A percentile compares a stretch with the other conserved stretches of the same genome.
Conservation (phyloP, 192 early-diverging fungal genomes). For the Allomyces macrogynus region DNA sequence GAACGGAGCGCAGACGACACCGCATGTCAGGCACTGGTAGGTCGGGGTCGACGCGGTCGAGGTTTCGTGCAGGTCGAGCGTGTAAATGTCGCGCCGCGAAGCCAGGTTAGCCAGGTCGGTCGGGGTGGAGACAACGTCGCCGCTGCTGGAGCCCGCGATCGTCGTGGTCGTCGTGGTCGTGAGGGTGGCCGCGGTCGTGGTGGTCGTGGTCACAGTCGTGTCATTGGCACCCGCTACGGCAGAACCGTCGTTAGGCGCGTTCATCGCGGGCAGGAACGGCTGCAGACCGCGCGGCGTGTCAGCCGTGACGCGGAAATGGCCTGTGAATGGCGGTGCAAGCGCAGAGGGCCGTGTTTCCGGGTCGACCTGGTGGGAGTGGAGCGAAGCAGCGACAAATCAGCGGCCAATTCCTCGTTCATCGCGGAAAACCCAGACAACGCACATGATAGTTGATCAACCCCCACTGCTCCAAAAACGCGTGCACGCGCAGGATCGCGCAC, state of each 20-base stretch:
- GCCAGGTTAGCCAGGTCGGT: background rate
- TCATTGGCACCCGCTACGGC: slow-evolving; percentile 8
- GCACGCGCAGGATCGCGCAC: slow-evolving; percentile 93
- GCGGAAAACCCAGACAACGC: background rate
- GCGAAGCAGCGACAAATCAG: slow-evolving; percentile 1
- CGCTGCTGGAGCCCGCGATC: slow-evolving; percentile 19
- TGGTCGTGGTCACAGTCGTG: slow-evolving; percentile 8
- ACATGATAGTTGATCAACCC: slow-evolving; percentile 97
- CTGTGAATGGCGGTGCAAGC: slow-evolving; percentile 85
- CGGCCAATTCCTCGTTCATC: too few species aligned
- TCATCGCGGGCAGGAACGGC: slow-evolving; percentile 51
- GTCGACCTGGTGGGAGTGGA: slow-evolving; percentile 40
- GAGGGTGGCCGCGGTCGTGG: slow-evolving; percentile 2
- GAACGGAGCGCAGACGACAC: slow-evolving; percentile 49
- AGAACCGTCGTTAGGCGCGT: slow-evolving; percentile 12
- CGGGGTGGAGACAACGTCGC: slow-evolving; percentile 8
- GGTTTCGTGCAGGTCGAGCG: background rate
- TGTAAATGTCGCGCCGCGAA: too few species aligned
- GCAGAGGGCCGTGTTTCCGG: slow-evolving; percentile 75
- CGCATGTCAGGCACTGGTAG: slow-evolving; percentile 64
- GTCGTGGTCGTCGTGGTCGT: slow-evolving; percentile 4
- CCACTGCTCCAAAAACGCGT: slow-evolving; percentile 98
- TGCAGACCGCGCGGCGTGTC: slow-evolving; percentile 83
- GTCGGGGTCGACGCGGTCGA: background rate
- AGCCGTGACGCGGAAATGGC: slow-evolving; percentile 90